phyloP scores from a whole-genome alignment of 257 asterid species.

The Cynanchum wilfordii region DNA sequence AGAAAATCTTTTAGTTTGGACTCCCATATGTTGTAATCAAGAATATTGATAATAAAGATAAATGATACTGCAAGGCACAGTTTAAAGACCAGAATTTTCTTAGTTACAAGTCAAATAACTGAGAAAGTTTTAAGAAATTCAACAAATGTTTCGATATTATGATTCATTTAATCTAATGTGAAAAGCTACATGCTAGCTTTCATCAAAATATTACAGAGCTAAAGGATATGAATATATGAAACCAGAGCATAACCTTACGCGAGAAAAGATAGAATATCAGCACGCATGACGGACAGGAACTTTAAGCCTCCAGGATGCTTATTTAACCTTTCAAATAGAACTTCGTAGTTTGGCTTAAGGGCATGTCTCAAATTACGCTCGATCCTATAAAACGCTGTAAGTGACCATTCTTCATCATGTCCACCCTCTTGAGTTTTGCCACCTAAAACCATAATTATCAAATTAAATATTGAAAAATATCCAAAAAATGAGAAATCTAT shows the following conservation, averaged over 20 bases:
- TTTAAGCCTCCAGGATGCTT: constrained; percentile 91
- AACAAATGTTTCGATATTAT: neutral
- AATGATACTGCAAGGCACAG: neutral
- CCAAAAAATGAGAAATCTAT: neutral
- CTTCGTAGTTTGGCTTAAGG: constrained; percentile 86
- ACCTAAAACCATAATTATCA: constrained; percentile 12
- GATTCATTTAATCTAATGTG: neutral
- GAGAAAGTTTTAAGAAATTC: neutral
- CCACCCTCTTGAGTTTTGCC: constrained; percentile 45
- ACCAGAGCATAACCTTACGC: constrained; percentile 55
- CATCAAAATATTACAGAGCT: neutral
- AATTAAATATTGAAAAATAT: neutral
- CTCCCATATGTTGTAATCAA: neutral
- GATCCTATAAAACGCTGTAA: constrained; percentile 77
- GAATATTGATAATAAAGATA: neutral
- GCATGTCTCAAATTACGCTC: constrained; percentile 74
- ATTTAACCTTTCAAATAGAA: constrained; percentile 82
- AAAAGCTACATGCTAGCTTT: neutral
- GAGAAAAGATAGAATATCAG: constrained; percentile 73
- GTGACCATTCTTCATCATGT: constrained; percentile 63
- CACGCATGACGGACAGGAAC: constrained; percentile 74
- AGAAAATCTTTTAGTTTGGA: neutral
- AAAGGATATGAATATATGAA: neutral
- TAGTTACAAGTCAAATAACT: neutral
- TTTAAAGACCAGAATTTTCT: neutral